A percentile compares a stretch with the other conserved stretches of the same genome.
Evolutionary conservation across 768 basidiomycete species (phyloP).

Genomic region (Omphalotus guepiniiformis): DNA sequence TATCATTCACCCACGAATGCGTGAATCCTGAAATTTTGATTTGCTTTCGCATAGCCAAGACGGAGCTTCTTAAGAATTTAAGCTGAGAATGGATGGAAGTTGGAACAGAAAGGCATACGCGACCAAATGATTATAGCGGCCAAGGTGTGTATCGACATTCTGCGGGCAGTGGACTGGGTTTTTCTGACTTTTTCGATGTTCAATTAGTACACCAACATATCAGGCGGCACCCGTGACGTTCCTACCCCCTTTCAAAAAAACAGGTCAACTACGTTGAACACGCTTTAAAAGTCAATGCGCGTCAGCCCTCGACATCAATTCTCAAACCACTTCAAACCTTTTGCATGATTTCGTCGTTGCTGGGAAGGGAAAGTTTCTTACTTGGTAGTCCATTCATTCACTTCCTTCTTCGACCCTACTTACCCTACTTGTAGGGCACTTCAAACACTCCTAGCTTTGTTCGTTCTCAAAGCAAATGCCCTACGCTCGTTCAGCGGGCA

Average conservation of each 20-base stretch:
- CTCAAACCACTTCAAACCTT: slow-evolving; percentile 36
- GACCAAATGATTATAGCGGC: slow-evolving; percentile 46
- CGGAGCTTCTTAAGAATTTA: slow-evolving; percentile 47
- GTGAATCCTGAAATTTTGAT: background rate
- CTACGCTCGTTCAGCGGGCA: slow-evolving; percentile 36
- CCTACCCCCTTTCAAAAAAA: slow-evolving; percentile 21
- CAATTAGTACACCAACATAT: slow-evolving; percentile 8
- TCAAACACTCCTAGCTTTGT: slow-evolving; percentile 35
- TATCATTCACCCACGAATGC: background rate
- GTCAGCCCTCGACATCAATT: slow-evolving; percentile 29
- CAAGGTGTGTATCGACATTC: slow-evolving; percentile 26
- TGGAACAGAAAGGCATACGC: slow-evolving; percentile 37
- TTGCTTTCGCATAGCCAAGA: slow-evolving; percentile 35
- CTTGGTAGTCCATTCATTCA: slow-evolving; percentile 8
- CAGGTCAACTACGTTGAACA: slow-evolving; percentile 46
- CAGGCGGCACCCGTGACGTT: slow-evolving; percentile 24
- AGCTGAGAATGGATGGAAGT: slow-evolving; percentile 56
- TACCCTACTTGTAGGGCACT: slow-evolving; percentile 28
- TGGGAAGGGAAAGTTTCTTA: slow-evolving; percentile 47
- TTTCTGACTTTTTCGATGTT: slow-evolving; percentile 19
- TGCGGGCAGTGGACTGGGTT: background rate
- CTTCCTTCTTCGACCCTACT: background rate
- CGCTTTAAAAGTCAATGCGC: slow-evolving; percentile 34
- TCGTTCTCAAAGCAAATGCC: slow-evolving; percentile 36
- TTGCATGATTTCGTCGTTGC: slow-evolving; percentile 39